Base-by-base conservation (phyloP, 352 stramenopile species). In the Pythium periplocum region DNA sequence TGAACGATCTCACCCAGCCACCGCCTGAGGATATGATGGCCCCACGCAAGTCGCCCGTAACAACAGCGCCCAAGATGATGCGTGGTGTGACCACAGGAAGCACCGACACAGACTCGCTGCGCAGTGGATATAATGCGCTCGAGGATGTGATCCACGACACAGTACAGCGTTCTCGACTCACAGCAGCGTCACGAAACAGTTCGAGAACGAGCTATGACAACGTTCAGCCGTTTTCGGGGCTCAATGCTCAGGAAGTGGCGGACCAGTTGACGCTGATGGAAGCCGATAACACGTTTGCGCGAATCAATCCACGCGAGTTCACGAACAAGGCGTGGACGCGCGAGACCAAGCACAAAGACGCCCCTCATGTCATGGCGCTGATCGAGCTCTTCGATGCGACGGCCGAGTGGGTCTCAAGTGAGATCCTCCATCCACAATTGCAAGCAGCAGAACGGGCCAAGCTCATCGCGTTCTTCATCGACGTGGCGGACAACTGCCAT, bases 251-350 rank as follows among this genome's bases (percentile, higher is more conserved):
- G 38, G 84, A 93, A 41, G 47, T 89, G 2, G 84, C 84, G 10
- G 83, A 92, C 48, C 84, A 95, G 51, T 66, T 95, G 10, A 84
- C 84, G 17, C 70, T 95, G 8, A 75, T 95, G 36, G 84, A 95
- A 55, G 78, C 73, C 7, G 82, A 95, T 37, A 66, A 83, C 32
- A 86, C 79, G 36, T 95, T 90, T 52, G 64, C 71, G 0, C 76
- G 78, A 10, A 68, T 95, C 50, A 80, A 80, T 41, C 66, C 69
- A 2, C 82, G 85, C 8, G 85, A 95, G 47, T 60, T 95, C 31
- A 95, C 85, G 0, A 93, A 93, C 67, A 95, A 95, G 51, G 78
- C 82, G 4, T 95, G 85, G 85, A 95, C 85, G 3, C 71, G 78
- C 9, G 83, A 88, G 47, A 83, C 62, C 34, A 95, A 95, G 60